Conservation (phyloP, 495 filamentous ascomycete genomes). For the Penicillium lividum region DNA sequence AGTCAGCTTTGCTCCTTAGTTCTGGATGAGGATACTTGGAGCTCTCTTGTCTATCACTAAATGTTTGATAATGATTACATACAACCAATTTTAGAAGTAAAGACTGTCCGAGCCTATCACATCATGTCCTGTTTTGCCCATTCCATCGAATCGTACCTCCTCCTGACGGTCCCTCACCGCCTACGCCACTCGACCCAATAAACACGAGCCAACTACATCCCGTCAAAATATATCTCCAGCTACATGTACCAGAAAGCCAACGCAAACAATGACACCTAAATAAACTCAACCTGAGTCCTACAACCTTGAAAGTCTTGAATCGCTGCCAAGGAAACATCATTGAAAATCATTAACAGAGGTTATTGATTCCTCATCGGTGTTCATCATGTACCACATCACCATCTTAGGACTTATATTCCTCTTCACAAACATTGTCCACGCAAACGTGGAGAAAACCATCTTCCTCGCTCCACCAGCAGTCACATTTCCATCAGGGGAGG, state of each 20-base stretch:
- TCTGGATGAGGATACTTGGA: not conserved
- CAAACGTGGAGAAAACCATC: conserved; percentile 90
- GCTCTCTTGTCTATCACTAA: no score
- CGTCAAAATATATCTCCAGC: conserved; percentile 12
- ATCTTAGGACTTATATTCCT: conserved; percentile 31
- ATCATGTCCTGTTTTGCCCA: no score
- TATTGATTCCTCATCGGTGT: not conserved
- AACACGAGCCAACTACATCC: conserved; percentile 1
- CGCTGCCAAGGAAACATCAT: no score
- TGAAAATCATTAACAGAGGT: not conserved
- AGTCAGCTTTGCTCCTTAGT: not conserved
- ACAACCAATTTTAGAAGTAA: no score
- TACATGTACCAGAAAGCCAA: conserved; percentile 6
- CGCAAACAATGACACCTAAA: not conserved
- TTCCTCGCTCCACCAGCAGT: conserved; percentile 69
- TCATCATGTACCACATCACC: conserved; percentile 20
- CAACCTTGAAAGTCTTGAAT: not conserved
- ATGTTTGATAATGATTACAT: no score
- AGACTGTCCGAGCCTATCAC: no score
- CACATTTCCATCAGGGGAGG: conserved; percentile 54
- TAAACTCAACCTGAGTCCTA: not conserved
- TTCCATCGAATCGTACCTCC: no score
- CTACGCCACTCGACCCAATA: conserved; percentile 9
- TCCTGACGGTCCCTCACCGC: conserved; percentile 8
- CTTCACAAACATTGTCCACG: conserved; percentile 35